Evolutionary conservation across 108 stramenopile species (phyloP).

Genomic region (Cyclotella distinguenda): DNA sequence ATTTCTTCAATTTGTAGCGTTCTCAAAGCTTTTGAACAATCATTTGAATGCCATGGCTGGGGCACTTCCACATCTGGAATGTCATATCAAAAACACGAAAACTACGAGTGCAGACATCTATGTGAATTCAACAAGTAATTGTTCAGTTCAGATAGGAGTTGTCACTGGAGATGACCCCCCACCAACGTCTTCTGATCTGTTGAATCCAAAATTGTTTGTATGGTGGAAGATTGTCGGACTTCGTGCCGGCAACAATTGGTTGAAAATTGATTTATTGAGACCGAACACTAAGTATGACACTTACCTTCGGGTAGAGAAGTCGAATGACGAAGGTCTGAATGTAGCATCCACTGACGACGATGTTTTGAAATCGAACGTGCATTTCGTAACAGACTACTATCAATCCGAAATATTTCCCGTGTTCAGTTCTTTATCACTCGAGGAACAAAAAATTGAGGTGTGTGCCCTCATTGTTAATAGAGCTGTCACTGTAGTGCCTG

Average conservation of each 20-base stretch:
- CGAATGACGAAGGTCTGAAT: neutral
- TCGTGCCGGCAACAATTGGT: neutral
- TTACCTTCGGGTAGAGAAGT: slow-evolving; percentile 11
- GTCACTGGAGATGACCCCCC: neutral
- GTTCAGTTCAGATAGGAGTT: slow-evolving; percentile 4
- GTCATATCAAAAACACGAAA: neutral
- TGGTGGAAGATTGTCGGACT: neutral
- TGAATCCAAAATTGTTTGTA: neutral
- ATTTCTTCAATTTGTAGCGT: slow-evolving; percentile 13
- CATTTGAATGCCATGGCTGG: neutral
- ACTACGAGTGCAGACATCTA: neutral
- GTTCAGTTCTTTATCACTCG: neutral
- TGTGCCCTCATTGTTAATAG: neutral
- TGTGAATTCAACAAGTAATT: neutral
- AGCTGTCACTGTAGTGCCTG: neutral
- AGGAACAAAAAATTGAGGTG: slow-evolving; percentile 8
- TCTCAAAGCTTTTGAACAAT: slow-evolving; percentile 1
- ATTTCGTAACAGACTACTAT: neutral
- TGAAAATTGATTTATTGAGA: slow-evolving; percentile 7
- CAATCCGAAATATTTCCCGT: neutral
- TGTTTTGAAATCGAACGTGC: slow-evolving; percentile 3
- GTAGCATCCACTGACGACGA: slow-evolving; percentile 3
- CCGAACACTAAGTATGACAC: slow-evolving; percentile 1
- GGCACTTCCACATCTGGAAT: neutral
- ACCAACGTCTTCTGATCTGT: neutral